phyloP scores from a whole-genome alignment of 768 basidiomycete genomes.

The Rhodosporidiobolus odoratus region DNA sequence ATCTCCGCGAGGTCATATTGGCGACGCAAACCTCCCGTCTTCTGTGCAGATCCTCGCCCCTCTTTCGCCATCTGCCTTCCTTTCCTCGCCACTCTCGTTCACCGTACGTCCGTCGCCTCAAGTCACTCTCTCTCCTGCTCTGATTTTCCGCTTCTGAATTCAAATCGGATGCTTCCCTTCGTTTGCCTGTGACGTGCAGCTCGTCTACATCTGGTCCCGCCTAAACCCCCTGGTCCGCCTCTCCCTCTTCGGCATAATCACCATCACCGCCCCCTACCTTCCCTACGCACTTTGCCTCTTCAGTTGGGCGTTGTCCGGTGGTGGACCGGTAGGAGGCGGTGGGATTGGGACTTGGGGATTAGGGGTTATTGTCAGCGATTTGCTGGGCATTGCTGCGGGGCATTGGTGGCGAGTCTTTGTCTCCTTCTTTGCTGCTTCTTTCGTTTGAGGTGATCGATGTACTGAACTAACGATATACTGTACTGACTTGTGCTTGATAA shows the following conservation, averaged over 20 bases:
- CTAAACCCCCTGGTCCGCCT: slow-evolving; percentile 93
- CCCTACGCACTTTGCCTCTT: slow-evolving; percentile 85
- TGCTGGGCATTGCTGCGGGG: slow-evolving; percentile 79
- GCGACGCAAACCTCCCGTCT: neutral
- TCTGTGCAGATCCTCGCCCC: slow-evolving; percentile 38
- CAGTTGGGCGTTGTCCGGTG: slow-evolving; percentile 49
- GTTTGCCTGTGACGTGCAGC: slow-evolving; percentile 47
- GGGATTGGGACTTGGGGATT: slow-evolving; percentile 59
- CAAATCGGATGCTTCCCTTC: neutral
- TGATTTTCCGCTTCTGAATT: neutral
- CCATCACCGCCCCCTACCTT: slow-evolving; percentile 91
- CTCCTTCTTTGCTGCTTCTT: slow-evolving; percentile 47
- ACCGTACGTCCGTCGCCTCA: slow-evolving; percentile 8
- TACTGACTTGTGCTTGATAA: too few species aligned
- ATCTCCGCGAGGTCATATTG: slow-evolving; percentile 2
- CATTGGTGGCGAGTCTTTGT: slow-evolving; percentile 63
- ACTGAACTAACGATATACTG: neutral
- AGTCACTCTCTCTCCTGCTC: neutral
- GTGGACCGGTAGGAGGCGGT: slow-evolving; percentile 50
- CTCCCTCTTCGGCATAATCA: slow-evolving; percentile 88
- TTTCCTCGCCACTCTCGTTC: slow-evolving; percentile 53
- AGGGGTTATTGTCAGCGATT: slow-evolving; percentile 74
- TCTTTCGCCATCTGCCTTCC: slow-evolving; percentile 51
- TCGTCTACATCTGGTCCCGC: slow-evolving; percentile 95
- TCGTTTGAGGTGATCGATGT: neutral